Base-by-base conservation (phyloP, 2,329 filamentous ascomycete species). In the Neopestalotiopsis rosae region DNA sequence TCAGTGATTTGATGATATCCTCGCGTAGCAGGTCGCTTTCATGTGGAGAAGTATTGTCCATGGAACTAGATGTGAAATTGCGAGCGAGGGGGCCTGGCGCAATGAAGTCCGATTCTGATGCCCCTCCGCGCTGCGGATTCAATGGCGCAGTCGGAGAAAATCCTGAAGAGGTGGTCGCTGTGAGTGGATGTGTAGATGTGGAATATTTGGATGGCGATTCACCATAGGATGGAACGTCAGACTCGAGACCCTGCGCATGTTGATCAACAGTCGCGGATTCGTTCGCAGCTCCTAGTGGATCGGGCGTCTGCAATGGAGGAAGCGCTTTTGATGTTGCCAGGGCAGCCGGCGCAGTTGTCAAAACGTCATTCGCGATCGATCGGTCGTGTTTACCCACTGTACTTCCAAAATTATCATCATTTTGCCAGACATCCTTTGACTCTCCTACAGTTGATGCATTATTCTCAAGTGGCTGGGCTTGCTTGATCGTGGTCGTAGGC, bases 1-100 rank as follows among this genome's bases (percentile, higher is more conserved):
- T 90, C 2, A 95, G 82, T 57, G 89, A 92, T 69, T 88, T 89
- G 66, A 94, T 89, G 67, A 95, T 95, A 74, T 95, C 93, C 69
- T 93, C 91, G 34, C 90, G 86, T 61, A 95, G 78, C 68, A 88
- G 85, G 72, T 95, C 92, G 74, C 88, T 94, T 74, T 94, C 92
- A 72, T 91, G 88, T 69, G 90, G 83, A 38, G 86, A 85, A 7
- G 81, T 82, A 7, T 85, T 84, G 10, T 84, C 84, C 10, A 81
- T 75, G 0, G 85, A 87, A 74, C 86, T 88, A 62, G 84, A 77
- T 0, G 84, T 86, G 6, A 80, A 76, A 32, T 81, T 79, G 3
- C 84, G 81, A 66, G 82, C 79, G 30, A 86, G 73, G 6, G 77
- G 75, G 24, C 76, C 75, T 24, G 78, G 75, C 14, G 79, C 76